Evolutionary conservation across 768 basidiomycete genomes (phyloP).

Genomic region (Hypsizygus marmoreus): DNA sequence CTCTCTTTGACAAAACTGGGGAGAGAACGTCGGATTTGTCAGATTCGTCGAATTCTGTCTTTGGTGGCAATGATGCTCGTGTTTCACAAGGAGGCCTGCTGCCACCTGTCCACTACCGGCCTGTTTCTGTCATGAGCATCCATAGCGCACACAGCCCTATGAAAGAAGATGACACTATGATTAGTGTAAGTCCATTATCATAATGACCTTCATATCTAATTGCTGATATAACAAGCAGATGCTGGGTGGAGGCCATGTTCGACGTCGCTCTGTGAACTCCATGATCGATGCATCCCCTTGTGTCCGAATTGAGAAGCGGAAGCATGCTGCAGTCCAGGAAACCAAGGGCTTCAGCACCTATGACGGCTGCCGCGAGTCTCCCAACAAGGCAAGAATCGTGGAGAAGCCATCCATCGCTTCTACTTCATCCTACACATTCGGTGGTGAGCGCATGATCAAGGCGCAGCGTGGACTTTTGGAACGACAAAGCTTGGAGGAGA

Average conservation of each 20-base stretch:
- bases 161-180: conserved; percentile 82
- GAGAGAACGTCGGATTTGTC: conserved; percentile 51
- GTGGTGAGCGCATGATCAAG: conserved; percentile 67
- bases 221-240: conserved; percentile 46
- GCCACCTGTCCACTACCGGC: conserved; percentile 58
- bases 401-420: conserved; percentile 71
- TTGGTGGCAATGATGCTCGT: conserved; percentile 50
- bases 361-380: conserved; percentile 38
- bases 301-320: conserved; percentile 63
- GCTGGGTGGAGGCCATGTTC: conserved; percentile 77
- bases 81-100: conserved; percentile 35
- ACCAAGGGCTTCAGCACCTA: conserved; percentile 22
- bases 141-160: conserved; percentile 48
- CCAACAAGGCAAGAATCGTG: conserved; percentile 51
- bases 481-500: conserved; percentile 69
- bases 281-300: conserved; percentile 73
- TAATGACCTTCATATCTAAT: not conserved
- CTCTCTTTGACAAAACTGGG: conserved; percentile 60
- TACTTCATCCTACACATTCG: conserved; percentile 62
- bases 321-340: conserved; percentile 46
- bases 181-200: conserved; percentile 52
- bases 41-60: conserved; percentile 65
- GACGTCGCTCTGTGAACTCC: conserved; percentile 66
- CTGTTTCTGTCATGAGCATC: conserved; percentile 64
- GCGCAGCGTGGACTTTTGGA: conserved; percentile 64